Evolutionary conservation across 352 stramenopile genomes (phyloP).

Genomic region (Plasmopara halstedii): DNA sequence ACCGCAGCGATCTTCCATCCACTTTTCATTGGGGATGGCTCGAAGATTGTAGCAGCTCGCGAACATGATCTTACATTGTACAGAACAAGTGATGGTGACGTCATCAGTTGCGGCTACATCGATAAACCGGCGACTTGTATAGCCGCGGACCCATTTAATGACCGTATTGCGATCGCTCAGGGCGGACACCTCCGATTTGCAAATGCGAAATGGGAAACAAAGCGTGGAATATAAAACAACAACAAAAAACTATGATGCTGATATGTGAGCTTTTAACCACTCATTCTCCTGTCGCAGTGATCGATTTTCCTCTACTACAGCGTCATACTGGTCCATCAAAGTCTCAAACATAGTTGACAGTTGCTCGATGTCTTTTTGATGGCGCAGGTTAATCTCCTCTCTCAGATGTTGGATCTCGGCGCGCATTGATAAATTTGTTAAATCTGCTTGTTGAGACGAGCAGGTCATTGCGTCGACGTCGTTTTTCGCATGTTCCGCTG

Average conservation of each 20-base stretch:
- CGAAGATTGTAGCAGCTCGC: constrained; percentile 22
- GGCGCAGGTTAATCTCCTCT: constrained; percentile 27
- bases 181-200: constrained; percentile 21
- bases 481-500: not conserved
- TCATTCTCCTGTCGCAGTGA: constrained; percentile 34
- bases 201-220: constrained; percentile 17
- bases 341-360: constrained; percentile 27
- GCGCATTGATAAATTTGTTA: constrained; percentile 13
- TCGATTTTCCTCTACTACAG: constrained; percentile 30
- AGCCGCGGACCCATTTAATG: constrained; percentile 26
- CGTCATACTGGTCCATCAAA: constrained; percentile 31
- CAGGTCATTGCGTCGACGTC: not conserved
- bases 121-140: constrained; percentile 24
- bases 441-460: constrained; percentile 2
- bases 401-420: constrained; percentile 28
- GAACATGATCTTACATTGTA: constrained; percentile 36
- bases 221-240: not conserved
- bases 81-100: constrained; percentile 22
- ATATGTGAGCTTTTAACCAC: constrained; percentile 27
- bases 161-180: constrained; percentile 28
- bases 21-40: constrained; percentile 29
- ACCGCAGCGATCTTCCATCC: constrained; percentile 42
- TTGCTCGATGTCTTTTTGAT: constrained; percentile 30
- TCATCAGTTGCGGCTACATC: constrained; percentile 29
- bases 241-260: constrained; percentile 13